These are phyloP conservation scores for Mycothermus thermophilus DNA, from an alignment of 495 filamentous ascomycete species.

Conservation along the genomic window DNA sequence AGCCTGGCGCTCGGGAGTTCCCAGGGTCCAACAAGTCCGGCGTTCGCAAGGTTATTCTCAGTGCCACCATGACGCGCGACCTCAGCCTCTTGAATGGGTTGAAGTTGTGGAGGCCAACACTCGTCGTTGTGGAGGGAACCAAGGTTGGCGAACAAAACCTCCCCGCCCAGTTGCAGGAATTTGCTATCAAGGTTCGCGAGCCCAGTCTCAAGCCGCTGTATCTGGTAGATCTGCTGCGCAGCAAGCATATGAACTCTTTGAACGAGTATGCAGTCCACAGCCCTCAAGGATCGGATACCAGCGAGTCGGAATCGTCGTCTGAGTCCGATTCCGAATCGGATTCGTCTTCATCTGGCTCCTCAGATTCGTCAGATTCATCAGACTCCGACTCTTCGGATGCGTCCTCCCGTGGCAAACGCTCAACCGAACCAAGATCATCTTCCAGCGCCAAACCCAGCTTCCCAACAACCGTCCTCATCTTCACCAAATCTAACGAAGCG, in stretches of 20 bases:
- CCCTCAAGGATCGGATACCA: conserved; percentile 12
- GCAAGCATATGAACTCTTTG: conserved; percentile 17
- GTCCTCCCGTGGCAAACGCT: background rate
- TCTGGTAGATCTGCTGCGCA: conserved; percentile 48
- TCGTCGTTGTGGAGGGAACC: conserved; percentile 56
- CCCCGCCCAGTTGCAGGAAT: conserved; percentile 57
- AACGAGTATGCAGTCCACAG: conserved; percentile 5
- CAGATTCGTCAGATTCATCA: too few relatives aligned
- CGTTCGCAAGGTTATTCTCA: conserved; percentile 63
- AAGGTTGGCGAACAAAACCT: conserved; percentile 39
- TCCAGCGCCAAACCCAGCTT: conserved; percentile 1
- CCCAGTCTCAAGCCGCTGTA: conserved; percentile 73
- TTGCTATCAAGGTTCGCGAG: conserved; percentile 59
- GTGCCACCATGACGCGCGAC: conserved; percentile 88
- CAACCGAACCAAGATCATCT: conserved; percentile 1
- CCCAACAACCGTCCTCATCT: conserved; percentile 52
- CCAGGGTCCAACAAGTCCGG: conserved; percentile 35
- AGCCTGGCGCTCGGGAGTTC: conserved; percentile 28
- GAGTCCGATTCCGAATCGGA: conserved; percentile 18
- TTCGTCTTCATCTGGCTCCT: conserved; percentile 13
- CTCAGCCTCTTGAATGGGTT: conserved; percentile 63
- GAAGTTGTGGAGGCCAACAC: conserved; percentile 55
- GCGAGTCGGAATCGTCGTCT: conserved; percentile 17
- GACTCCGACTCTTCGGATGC: conserved; percentile 11
- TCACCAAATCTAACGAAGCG: conserved; percentile 76